Conservation (phyloP, 108 stramenopile species). For the Aurantiochytrium sp. region DNA sequence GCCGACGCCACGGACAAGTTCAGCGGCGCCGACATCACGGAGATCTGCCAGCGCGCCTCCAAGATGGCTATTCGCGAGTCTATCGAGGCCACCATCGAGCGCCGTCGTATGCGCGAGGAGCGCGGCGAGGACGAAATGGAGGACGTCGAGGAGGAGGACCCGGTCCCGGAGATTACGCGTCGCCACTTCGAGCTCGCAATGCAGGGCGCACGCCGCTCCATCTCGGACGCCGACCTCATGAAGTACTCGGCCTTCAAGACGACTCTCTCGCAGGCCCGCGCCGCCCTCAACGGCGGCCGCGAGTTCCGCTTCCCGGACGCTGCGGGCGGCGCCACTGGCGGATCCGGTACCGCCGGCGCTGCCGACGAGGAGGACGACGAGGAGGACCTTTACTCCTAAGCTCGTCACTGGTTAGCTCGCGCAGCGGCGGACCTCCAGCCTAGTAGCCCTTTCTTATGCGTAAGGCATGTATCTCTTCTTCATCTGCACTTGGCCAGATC, state of each 20-base stretch:
- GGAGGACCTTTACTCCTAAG: conserved; percentile 77
- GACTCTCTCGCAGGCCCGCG: conserved; percentile 86
- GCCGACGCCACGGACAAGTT: conserved; percentile 97
- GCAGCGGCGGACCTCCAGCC: background rate
- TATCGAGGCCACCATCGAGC: conserved; percentile 94
- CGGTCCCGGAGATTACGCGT: conserved; percentile 91
- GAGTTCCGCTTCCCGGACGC: conserved; percentile 81
- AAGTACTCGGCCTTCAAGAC: conserved; percentile 98
- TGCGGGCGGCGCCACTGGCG: conserved; percentile 41
- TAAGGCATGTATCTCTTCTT: too few species aligned
- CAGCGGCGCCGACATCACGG: conserved; percentile 99
- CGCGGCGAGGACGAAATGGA: conserved; percentile 71
- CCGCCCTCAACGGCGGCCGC: conserved; percentile 71
- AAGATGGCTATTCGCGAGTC: conserved; percentile 98
- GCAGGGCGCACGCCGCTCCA: conserved; percentile 90
- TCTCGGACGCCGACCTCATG: conserved; percentile 91
- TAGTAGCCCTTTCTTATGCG: background rate
- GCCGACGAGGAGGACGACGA: conserved; percentile 77
- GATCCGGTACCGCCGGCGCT: conserved; percentile 37
- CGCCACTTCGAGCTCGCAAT: conserved; percentile 95
- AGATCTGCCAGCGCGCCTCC: conserved; percentile 98
- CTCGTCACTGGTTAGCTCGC: background rate
- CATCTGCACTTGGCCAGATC: too few species aligned
- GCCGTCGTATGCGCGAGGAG: conserved; percentile 82
- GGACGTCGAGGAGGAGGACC: conserved; percentile 70